A percentile compares a stretch with the other conserved stretches of the same genome.
These are phyloP conservation scores for Malus asiatica DNA, from an alignment of 306 rosid genomes.

Conservation along the genomic window DNA sequence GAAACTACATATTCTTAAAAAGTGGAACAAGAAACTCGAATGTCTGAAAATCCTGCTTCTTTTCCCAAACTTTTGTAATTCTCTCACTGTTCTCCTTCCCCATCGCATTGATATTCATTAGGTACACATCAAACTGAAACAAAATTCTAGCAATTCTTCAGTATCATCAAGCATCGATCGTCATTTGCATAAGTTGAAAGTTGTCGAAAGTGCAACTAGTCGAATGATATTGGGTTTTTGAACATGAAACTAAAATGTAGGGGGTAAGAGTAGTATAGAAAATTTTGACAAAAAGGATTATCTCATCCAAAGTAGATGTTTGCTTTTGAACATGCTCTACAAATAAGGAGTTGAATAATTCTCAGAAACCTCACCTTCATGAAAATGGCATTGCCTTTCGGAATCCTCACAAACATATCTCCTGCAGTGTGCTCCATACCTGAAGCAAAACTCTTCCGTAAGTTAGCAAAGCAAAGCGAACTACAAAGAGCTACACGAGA, in stretches of 20 bases:
- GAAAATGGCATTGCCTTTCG: conserved; percentile 23
- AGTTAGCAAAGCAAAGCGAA: background rate
- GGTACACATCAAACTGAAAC: conserved; percentile 14
- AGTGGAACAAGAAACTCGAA: conserved; percentile 11
- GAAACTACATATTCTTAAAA: background rate
- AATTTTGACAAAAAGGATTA: no score
- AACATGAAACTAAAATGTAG: no score
- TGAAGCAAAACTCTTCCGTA: background rate
- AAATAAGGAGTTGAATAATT: background rate
- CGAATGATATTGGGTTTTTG: background rate
- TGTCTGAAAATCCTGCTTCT: conserved; percentile 16
- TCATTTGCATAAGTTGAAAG: background rate
- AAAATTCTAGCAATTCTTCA: conserved; percentile 20
- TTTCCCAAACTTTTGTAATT: conserved; percentile 4
- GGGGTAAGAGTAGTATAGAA: no score
- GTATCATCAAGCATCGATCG: background rate
- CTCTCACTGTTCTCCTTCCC: conserved; percentile 6
- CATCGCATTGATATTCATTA: conserved; percentile 4
- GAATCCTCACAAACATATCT: conserved; percentile 20
- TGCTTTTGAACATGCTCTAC: background rate
- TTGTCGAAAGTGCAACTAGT: background rate
- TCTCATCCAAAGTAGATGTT: background rate
- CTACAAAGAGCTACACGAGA: background rate
- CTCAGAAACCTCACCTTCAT: conserved; percentile 14
- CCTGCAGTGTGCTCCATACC: conserved; percentile 21